Evolutionary conservation across 1,284 basidiomycete species (phyloP), one percentile per base, ranked within the genome.

Genomic region (Mycocalia duriaeana): DNA sequence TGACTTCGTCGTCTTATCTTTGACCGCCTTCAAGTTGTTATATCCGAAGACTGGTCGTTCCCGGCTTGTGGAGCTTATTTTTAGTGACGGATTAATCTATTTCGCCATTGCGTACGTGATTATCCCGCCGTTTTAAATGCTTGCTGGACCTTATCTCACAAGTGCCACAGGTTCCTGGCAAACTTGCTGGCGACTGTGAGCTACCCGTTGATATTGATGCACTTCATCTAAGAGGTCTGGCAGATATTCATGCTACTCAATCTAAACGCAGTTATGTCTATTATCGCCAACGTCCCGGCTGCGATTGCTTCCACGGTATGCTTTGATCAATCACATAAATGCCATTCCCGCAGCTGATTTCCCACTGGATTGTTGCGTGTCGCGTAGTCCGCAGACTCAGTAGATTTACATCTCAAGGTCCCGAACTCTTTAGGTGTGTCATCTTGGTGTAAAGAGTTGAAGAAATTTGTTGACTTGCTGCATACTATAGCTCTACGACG

Each of bases 201-300:
- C 43, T 16, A 9, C 24, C 16, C 25, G 28, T 20, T 23, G 25
- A 43, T 23, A 20, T 31, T 31, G 18, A 9, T 23, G 14, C n/a
- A 7, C n/a, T 14, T 8, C 0, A 20, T 7, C 24, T 49, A 26
- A 19, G 11, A 45, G 7, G 19, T 18, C 22, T 44, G 26, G 47
- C 50, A 82, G 80, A 69, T 77, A 38, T 86, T 88, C 62, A 86
- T 87, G 83, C 60, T 85, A 22, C 60, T 85, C 22, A 72, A 87
- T 61, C 63, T 88, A 38, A 88, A 88, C 57, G 70, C 84, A 1
- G 78, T 86, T 46, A 85, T 87, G 82, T 82, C 79, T 16, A 80
- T 87, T 60, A 83, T 87, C 48, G 81, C 77, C 24, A 86, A 87
- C 56, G 83, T 87, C 25, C 84, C 84, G 2, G 82, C 84, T 39